Evolutionary conservation across 176 grass and related monocot genomes (phyloP), one percentile per base, ranked within the genome.

Genomic region (Bolboschoenus planiculmis): DNA sequence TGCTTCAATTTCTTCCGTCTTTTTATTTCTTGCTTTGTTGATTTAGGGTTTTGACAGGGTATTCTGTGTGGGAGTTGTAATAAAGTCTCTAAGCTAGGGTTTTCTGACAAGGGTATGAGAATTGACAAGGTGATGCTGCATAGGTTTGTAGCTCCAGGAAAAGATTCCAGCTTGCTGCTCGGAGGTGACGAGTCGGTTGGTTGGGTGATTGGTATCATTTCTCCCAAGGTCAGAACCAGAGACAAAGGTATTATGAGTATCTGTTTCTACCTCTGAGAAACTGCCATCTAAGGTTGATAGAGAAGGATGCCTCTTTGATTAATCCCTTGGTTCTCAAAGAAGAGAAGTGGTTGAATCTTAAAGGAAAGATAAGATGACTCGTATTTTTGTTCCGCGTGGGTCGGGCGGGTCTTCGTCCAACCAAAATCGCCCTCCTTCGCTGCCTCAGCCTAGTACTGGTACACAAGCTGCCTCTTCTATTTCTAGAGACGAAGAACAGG

Each of bases 341-440:
- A 81, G 66, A 83, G 81, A 84, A 42, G 43, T 35, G 44, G 81
- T 80, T 56, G 51, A 66, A 80, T 46, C 23, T 61, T 50, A 9
- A 80, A 76, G 27, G 37, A 29, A 83, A 51, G 20, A 83, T 83
- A 89, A 84, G 84, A 99, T 99, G 97, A 99, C 97, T 88, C 91
- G 91, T 86, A 99, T 99, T 79, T 93, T 90, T 71, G 91, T 99
- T 83, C 88, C 92, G 86, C 93, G 97, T 42, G 97, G 97, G 58
- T 78, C 90, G 6, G 83, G 76, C 20, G 88, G 90, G 54, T 93
- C 97, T 80, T 96, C 97, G 70, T 99, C 97, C 56, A 93, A 84
- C 79, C 83, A 89, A 15, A 70, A 81, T 4, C 93, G 97, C 7
- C 84, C 86, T 20, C 82, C 84, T 31, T 84, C 88, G 65, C 63